phyloP scores from a whole-genome alignment of 306 rosid species.

The Ormosia emarginata region DNA sequence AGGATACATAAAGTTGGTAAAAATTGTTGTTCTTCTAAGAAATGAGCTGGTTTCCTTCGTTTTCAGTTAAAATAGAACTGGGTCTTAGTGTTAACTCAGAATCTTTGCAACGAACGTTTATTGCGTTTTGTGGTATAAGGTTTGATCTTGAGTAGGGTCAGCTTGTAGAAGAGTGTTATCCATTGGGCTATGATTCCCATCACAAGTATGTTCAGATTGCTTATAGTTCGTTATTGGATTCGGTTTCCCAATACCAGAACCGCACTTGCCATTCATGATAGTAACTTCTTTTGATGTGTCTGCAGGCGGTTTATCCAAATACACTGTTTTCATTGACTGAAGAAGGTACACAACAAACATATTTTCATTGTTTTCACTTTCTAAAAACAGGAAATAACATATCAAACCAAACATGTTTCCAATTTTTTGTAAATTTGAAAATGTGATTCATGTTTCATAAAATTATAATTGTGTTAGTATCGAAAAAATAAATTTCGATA shows the following conservation, averaged over 20 bases:
- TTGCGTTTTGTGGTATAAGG: conserved; percentile 77
- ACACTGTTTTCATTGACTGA: too few species aligned
- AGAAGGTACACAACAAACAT: too few species aligned
- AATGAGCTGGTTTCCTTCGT: conserved; percentile 83
- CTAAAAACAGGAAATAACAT: too few species aligned
- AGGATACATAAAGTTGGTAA: neutral
- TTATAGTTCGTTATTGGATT: conserved; percentile 81
- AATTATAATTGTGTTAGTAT: too few species aligned
- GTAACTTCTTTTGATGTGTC: conserved; percentile 89
- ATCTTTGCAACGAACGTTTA: conserved; percentile 63
- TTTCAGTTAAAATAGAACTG: conserved; percentile 65
- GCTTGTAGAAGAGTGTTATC: conserved; percentile 93
- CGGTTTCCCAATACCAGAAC: conserved; percentile 84
- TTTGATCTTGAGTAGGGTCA: conserved; percentile 95
- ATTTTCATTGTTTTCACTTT: too few species aligned
- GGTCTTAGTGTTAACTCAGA: conserved; percentile 69
- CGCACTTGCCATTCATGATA: conserved; percentile 85
- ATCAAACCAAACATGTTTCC: too few species aligned
- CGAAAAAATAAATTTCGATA: too few species aligned
- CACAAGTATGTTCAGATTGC: conserved; percentile 89
- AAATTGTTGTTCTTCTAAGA: conserved; percentile 24
- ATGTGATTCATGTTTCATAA: too few species aligned
- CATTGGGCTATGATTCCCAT: conserved; percentile 62
- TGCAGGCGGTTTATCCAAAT: too few species aligned
- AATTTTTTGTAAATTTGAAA: too few species aligned